Conservation (phyloP, 139 green algal species). For the Chlorella ohadii region DNA sequence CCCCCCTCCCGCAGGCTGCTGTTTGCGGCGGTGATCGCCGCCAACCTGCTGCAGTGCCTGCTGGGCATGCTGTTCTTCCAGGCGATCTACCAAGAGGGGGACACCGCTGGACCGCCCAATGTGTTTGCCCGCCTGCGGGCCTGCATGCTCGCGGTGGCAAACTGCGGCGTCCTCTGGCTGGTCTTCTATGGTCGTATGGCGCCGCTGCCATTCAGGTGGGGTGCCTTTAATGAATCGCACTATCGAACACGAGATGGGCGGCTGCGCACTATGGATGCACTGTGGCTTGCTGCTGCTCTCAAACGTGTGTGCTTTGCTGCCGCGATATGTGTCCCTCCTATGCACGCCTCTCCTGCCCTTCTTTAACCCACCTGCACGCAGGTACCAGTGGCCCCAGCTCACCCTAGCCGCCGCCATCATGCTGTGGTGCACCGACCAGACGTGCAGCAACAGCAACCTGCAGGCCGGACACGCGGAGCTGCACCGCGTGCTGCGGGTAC, state of each 20-base stretch:
- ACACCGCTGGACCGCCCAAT: neutral
- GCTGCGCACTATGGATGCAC: no score
- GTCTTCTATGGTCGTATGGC: neutral
- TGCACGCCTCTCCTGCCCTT: no score
- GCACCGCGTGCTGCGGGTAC: neutral
- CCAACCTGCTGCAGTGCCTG: neutral
- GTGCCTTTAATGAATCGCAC: no score
- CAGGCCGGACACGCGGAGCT: neutral
- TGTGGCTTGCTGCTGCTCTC: neutral
- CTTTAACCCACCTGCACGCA: no score
- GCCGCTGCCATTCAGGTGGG: slow-evolving; percentile 6
- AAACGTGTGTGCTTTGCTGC: no score
- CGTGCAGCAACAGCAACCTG: neutral
- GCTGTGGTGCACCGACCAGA: neutral
- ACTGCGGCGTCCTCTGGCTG: neutral
- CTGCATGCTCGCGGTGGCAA: neutral
- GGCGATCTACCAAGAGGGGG: neutral
- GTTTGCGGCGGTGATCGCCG: neutral
- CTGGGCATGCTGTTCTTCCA: neutral
- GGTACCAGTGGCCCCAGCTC: neutral
- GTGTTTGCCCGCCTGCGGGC: neutral
- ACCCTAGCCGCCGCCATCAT: neutral
- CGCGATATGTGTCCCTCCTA: no score
- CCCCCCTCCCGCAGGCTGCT: neutral
- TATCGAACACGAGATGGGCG: no score